phyloP scores from a whole-genome alignment of 495 filamentous ascomycete species.

The Corynascus novoguineensis region DNA sequence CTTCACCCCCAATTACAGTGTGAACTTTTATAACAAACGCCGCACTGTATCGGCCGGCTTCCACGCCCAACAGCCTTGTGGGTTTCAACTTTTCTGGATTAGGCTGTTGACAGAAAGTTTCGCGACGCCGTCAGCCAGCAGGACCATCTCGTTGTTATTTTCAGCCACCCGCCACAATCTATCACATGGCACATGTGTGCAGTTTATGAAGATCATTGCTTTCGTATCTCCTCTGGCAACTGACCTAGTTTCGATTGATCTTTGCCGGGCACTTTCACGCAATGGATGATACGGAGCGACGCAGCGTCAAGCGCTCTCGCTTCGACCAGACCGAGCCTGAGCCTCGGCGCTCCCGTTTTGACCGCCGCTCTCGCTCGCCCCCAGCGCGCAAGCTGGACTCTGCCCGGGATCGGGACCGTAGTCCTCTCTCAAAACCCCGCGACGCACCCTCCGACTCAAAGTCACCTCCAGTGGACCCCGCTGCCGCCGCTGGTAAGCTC shows the following conservation, averaged over 20 bases:
- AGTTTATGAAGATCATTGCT: background rate
- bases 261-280: background rate
- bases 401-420: constrained; percentile 73
- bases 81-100: constrained; percentile 9
- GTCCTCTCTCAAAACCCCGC: constrained; percentile 59
- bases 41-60: background rate
- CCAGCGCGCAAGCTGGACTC: constrained; percentile 51
- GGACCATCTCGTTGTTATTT: background rate
- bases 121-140: background rate
- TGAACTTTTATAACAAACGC: background rate
- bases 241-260: background rate
- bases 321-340: constrained; percentile 87
- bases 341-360: constrained; percentile 70
- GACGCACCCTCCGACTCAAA: constrained; percentile 46
- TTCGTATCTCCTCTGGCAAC: background rate
- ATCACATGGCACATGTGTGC: background rate
- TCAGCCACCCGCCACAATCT: background rate
- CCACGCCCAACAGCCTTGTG: constrained; percentile 10
- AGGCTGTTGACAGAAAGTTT: constrained; percentile 2
- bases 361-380: constrained; percentile 81
- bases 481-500: constrained; percentile 75
- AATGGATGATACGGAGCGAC: constrained; percentile 78
- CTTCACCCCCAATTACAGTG: background rate
- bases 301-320: constrained; percentile 73
- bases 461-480: constrained; percentile 57